These are phyloP conservation scores for Fomitopsis pinicola DNA, from an alignment of 1,284 basidiomycete genomes.

Conservation along the genomic window DNA sequence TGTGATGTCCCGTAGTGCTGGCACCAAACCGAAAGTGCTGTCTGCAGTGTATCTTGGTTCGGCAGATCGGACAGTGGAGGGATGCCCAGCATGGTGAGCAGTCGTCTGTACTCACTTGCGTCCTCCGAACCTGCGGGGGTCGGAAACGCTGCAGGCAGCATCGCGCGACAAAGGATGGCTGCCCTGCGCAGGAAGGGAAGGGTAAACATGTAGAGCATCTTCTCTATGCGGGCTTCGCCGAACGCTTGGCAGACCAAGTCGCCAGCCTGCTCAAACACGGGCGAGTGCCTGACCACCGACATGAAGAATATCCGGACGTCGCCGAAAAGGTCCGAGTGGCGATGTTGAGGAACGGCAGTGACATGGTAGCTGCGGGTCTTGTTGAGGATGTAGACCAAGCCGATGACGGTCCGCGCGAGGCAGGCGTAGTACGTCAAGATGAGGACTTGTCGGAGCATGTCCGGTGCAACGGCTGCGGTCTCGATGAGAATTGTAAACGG, in stretches of 20 bases:
- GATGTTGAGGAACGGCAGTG: conserved; percentile 37
- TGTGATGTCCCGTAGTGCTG: conserved; percentile 77
- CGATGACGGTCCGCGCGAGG: conserved; percentile 80
- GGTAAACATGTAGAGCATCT: conserved; percentile 85
- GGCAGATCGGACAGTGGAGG: conserved; percentile 76
- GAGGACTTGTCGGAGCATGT: conserved; percentile 82
- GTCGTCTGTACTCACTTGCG: conserved; percentile 74
- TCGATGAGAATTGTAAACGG: conserved; percentile 87
- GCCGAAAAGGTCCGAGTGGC: conserved; percentile 66
- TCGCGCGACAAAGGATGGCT: conserved; percentile 79
- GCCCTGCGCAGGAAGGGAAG: conserved; percentile 92
- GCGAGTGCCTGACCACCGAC: conserved; percentile 76
- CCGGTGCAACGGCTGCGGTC: conserved; percentile 83
- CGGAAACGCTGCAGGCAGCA: conserved; percentile 62
- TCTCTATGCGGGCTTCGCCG: conserved; percentile 79
- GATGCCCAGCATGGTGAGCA: conserved; percentile 74
- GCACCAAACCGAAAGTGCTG: conserved; percentile 79
- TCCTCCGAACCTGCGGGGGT: conserved; percentile 33
- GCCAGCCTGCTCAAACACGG: conserved; percentile 75
- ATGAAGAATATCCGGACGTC: conserved; percentile 83
- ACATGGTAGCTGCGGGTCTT: conserved; percentile 57
- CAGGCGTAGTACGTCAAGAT: conserved; percentile 86
- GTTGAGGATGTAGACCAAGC: conserved; percentile 74
- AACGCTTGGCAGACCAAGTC: conserved; percentile 73
- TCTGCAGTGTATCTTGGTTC: conserved; percentile 78